Base-by-base conservation (phyloP, 1,139 yeast genomes). In the Meyerozyma elateridarum region DNA sequence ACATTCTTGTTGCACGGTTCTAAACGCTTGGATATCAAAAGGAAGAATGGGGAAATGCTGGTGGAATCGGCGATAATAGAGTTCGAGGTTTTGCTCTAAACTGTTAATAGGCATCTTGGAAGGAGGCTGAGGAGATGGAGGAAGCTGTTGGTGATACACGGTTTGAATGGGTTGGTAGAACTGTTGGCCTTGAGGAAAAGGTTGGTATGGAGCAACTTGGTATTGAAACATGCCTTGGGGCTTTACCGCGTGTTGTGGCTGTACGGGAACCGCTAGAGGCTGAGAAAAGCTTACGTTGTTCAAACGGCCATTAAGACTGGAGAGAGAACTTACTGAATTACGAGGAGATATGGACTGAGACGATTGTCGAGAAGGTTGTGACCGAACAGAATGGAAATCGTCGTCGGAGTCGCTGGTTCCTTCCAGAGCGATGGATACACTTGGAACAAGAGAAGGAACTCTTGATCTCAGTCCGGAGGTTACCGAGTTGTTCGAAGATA, bases 21-120 rank as follows among this genome's bases (percentile, higher is more conserved):
- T 44, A 17, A 37, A 36, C 27, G 44, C 36, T 34, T 48, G 36
- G n/a, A 22, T 33, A 9, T 39, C 41, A 24, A 69, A 54, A 1
- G 85, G 81, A 15, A 81, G 57, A 0, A 80, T 58, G 5, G 87
- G 85, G 47, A 78, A 72, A 17, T 63, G 65, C 1, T 54, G 47
- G 46, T 80, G 87, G 42, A 77, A 65, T 33, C 63, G 69, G 18
- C 64, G 53, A 47, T 77, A 80, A 46, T 80, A 80, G 4, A 49
- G 35, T 18, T 49, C 46, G 21, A 65, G 40, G 36, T 59, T 59
- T 18, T 38, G 34, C 8, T 51, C 56, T 28, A 52, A 35, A 8
- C 47, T 30, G 33, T 41, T 46, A 13, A 44, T 11, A 13, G 52
- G 47, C 16, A 39, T 15, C 21, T 25, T 36, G 9, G 34, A 28